Evolutionary conservation across 2,329 filamentous ascomycete genomes (phyloP).

Genomic region (Aspergillus ruber): DNA sequence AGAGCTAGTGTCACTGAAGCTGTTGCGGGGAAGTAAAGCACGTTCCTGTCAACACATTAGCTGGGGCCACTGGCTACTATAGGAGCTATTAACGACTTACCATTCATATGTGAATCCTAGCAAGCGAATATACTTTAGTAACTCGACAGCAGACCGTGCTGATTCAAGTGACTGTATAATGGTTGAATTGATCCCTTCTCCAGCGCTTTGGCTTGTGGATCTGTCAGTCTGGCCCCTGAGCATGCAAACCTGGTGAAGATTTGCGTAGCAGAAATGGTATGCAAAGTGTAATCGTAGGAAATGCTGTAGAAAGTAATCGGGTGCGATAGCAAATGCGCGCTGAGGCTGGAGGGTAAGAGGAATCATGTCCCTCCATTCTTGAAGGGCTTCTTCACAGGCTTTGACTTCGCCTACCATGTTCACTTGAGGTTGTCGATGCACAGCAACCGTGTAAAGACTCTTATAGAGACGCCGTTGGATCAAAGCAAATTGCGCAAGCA

Average conservation of each 20-base stretch:
- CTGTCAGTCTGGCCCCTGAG: not conserved
- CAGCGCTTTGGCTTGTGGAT: not conserved
- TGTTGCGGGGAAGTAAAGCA: slow-evolving; percentile 11
- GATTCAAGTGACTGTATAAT: slow-evolving; percentile 2
- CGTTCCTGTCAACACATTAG: slow-evolving; percentile 8
- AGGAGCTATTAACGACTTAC: too few relatives aligned
- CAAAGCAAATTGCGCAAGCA: slow-evolving; percentile 9
- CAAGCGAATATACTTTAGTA: not conserved
- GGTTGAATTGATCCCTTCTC: not conserved
- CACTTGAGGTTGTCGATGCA: slow-evolving; percentile 1
- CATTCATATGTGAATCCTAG: slow-evolving; percentile 5
- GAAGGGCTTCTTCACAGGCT: slow-evolving; percentile 8
- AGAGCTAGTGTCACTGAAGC: slow-evolving; percentile 7
- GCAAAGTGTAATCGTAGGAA: slow-evolving; percentile 12
- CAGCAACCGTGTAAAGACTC: slow-evolving; percentile 6
- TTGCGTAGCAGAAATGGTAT: slow-evolving; percentile 12
- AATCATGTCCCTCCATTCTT: slow-evolving; percentile 7
- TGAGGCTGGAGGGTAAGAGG: slow-evolving; percentile 3
- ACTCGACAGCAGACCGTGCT: slow-evolving; percentile 5
- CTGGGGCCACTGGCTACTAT: too few relatives aligned
- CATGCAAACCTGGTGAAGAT: slow-evolving; percentile 10
- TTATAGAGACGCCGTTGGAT: slow-evolving; percentile 9
- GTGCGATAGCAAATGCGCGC: not conserved
- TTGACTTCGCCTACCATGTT: slow-evolving; percentile 2
- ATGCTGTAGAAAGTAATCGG: slow-evolving; percentile 6